Evolutionary conservation across 202 grass and related monocot species (phyloP), one percentile per base, ranked within the genome.

Genomic region (Eragrostis tef): DNA sequence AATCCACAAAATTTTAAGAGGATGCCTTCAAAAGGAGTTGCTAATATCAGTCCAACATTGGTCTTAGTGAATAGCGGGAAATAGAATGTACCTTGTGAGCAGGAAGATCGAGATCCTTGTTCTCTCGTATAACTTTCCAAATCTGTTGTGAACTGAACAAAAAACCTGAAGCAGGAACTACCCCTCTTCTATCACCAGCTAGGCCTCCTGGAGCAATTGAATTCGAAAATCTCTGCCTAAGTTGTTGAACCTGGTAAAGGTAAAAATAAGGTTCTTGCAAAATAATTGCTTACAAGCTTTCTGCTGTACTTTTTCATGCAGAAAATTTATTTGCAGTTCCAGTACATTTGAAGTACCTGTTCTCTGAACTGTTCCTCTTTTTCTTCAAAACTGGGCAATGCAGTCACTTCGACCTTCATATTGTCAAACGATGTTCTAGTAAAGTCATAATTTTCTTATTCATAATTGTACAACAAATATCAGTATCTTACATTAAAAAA

Each of bases 61-160:
- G 9, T 31, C 56, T 69, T 81, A 36, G 24, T 64, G 14, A n/a
- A 41, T 31, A 71, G 15, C 5, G 20, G 58, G 39, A 83, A 73
- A 73, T 1, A 47, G 1, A 85, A 53, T 66, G 36, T 89, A 93
- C 95, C 92, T 98, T 98, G 87, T 98, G 95, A 93, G 95, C 95
- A 87, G 95, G 95, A 80, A 98, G 92, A 81, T 95, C 88, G 77
- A 98, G 95, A 82, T 98, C 95, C 79, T 89, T 98, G 68, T 98
- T 95, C 83, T 98, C 95, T 80, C 85, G 64, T 49, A 98, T 94
- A 68, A 98, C 89, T 88, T 93, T 90, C 95, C 95, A 98, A 73
- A 98, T 98, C 81, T 98, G 90, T 54, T 87, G 92, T 82, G 90
- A 89, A 91, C 95, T 98, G 70, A 93, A 98, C 73, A 93, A 94